A percentile compares a stretch with the other conserved stretches of the same genome.
These are phyloP conservation scores for Solanum hybrid DNA, from an alignment of 305 asterid genomes.

Conservation along the genomic window DNA sequence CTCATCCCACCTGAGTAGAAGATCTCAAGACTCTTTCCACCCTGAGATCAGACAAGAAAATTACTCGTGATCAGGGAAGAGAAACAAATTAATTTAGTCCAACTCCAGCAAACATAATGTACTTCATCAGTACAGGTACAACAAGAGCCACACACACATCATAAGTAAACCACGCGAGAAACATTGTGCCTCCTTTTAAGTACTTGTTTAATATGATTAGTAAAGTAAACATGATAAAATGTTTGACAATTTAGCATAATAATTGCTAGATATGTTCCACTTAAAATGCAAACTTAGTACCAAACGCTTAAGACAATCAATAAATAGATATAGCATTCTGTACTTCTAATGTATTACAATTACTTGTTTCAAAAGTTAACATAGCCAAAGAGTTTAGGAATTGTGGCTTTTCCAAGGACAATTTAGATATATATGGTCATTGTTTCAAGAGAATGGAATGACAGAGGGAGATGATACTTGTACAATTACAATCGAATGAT, in stretches of 20 bases:
- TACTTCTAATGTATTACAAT: background rate
- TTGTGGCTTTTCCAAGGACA: background rate
- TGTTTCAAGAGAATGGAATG: background rate
- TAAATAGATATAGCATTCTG: background rate
- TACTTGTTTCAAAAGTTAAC: background rate
- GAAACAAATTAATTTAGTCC: background rate
- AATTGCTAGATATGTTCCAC: background rate
- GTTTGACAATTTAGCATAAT: background rate
- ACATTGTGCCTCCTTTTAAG: background rate
- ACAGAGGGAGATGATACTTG: background rate
- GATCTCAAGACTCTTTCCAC: background rate
- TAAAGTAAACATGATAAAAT: background rate
- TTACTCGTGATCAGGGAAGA: background rate
- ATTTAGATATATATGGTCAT: background rate
- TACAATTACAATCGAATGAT: background rate
- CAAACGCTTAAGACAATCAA: background rate
- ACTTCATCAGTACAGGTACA: background rate
- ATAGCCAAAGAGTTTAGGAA: background rate
- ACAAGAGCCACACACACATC: background rate
- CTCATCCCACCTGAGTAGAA: constrained; percentile 38
- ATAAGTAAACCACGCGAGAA: background rate
- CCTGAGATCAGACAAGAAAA: background rate
- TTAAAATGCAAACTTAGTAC: background rate
- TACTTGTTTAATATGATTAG: background rate
- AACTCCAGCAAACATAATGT: background rate